These are phyloP conservation scores for Chimonanthus praecox DNA, from an alignment of 164 flowering plant species.

Conservation along the genomic window DNA sequence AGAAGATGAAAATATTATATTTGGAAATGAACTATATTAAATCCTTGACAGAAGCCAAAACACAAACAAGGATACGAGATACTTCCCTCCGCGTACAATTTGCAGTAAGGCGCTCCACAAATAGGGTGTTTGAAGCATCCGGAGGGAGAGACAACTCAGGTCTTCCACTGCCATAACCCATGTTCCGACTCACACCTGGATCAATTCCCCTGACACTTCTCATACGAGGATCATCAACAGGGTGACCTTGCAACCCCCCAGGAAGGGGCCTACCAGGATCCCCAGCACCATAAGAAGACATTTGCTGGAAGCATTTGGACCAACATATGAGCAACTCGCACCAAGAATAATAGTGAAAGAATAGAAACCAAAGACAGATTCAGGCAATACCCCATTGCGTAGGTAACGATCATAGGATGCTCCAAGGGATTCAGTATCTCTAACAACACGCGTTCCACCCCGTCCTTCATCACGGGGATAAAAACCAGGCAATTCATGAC, in stretches of 20 bases:
- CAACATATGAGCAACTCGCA: neutral
- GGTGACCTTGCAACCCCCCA: conserved; percentile 29
- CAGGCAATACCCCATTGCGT: conserved; percentile 35
- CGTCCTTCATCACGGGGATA: conserved; percentile 41
- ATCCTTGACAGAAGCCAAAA: neutral
- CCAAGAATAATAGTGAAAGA: neutral
- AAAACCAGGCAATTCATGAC: conserved; percentile 42
- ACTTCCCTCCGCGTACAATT: conserved; percentile 61
- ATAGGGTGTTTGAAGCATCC: conserved; percentile 69
- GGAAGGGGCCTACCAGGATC: conserved; percentile 29
- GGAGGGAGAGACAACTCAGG: conserved; percentile 60
- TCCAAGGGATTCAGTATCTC: conserved; percentile 50
- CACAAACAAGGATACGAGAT: conserved; percentile 63
- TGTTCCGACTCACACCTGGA: conserved; percentile 34
- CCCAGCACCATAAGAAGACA: conserved; percentile 36
- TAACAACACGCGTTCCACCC: conserved; percentile 24
- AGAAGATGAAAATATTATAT: neutral
- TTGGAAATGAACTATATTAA: too few relatives aligned
- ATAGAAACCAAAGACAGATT: neutral
- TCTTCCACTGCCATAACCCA: conserved; percentile 28
- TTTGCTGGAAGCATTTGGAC: conserved; percentile 33
- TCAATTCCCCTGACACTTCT: conserved; percentile 29
- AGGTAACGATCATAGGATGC: conserved; percentile 74
- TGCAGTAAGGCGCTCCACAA: conserved; percentile 69
- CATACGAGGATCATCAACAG: conserved; percentile 28